A percentile compares a stretch with the other conserved stretches of the same genome.
Evolutionary conservation across 495 filamentous ascomycete species (phyloP).

Genomic region (Trichocladium uniseriatum): DNA sequence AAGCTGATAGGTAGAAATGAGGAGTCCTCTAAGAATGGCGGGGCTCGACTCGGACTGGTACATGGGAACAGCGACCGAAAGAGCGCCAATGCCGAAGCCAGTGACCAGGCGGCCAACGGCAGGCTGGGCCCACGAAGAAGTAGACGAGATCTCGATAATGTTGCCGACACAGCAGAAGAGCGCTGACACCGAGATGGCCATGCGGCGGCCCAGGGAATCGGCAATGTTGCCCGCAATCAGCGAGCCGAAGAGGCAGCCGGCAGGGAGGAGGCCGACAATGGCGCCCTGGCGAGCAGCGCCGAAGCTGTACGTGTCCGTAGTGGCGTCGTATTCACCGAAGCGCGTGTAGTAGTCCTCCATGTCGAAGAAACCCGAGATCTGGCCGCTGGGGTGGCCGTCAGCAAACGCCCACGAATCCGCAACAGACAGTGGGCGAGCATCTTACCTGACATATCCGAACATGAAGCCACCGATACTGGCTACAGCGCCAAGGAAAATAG

Average conservation of each 20-base stretch:
- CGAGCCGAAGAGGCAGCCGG: slow-evolving; percentile 62
- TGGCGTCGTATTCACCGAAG: slow-evolving; percentile 33
- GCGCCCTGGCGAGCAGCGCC: slow-evolving; percentile 42
- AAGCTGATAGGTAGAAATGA: slow-evolving; percentile 69
- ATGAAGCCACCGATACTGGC: slow-evolving; percentile 71
- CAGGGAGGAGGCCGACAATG: slow-evolving; percentile 50
- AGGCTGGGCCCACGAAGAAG: slow-evolving; percentile 41
- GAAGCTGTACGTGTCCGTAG: slow-evolving; percentile 31
- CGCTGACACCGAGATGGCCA: slow-evolving; percentile 47
- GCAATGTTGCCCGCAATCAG: slow-evolving; percentile 52
- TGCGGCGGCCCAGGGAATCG: slow-evolving; percentile 36
- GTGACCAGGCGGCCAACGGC: slow-evolving; percentile 50
- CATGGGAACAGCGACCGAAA: slow-evolving; percentile 64
- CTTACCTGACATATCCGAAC: slow-evolving; percentile 63
- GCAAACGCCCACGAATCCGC: background rate
- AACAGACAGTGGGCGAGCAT: background rate
- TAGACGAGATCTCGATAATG: slow-evolving; percentile 54
- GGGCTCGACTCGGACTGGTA: slow-evolving; percentile 65
- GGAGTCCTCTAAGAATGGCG: slow-evolving; percentile 54
- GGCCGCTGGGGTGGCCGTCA: slow-evolving; percentile 22
- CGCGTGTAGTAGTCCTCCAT: slow-evolving; percentile 47
- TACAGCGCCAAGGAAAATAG: slow-evolving; percentile 35
- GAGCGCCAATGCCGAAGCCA: slow-evolving; percentile 59
- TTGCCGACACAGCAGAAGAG: slow-evolving; percentile 59
- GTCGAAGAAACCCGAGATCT: slow-evolving; percentile 48